Evolutionary conservation across 257 asterid genomes (phyloP).

Genomic region (Solanum piurae): DNA sequence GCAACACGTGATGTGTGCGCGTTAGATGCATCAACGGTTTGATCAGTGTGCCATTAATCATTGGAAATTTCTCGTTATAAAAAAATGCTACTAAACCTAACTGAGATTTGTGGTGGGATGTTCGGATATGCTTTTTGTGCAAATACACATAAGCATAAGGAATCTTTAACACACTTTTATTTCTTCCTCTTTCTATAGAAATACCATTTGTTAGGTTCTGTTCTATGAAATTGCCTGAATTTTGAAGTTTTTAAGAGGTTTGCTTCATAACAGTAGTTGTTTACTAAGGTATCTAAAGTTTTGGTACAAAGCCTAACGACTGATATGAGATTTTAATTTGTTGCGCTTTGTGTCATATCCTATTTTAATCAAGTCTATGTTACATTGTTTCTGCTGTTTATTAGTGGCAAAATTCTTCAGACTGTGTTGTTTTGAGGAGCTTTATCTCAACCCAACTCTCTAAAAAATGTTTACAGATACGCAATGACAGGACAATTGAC

Average conservation of each 20-base stretch:
- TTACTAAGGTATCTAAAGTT: neutral
- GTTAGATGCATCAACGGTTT: neutral
- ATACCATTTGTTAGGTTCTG: neutral
- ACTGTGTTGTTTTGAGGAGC: neutral
- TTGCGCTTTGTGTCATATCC: neutral
- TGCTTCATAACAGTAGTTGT: neutral
- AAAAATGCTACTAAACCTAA: neutral
- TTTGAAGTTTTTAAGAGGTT: neutral
- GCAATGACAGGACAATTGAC: slow-evolving; percentile 16
- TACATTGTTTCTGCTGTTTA: neutral
- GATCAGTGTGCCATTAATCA: neutral
- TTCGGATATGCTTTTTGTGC: neutral
- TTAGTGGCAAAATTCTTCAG: neutral
- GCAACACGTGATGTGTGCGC: neutral
- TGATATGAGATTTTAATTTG: neutral
- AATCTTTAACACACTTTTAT: neutral
- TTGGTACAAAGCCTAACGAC: neutral
- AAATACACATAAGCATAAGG: neutral
- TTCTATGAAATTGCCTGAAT: neutral
- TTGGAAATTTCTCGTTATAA: neutral
- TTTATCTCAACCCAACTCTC: neutral
- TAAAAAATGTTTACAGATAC: neutral
- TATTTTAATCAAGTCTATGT: neutral
- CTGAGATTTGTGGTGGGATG: neutral
- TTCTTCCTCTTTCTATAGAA: neutral